Base-by-base conservation (phyloP, 176 grass and related monocot genomes). In the Lolium multiflorum region DNA sequence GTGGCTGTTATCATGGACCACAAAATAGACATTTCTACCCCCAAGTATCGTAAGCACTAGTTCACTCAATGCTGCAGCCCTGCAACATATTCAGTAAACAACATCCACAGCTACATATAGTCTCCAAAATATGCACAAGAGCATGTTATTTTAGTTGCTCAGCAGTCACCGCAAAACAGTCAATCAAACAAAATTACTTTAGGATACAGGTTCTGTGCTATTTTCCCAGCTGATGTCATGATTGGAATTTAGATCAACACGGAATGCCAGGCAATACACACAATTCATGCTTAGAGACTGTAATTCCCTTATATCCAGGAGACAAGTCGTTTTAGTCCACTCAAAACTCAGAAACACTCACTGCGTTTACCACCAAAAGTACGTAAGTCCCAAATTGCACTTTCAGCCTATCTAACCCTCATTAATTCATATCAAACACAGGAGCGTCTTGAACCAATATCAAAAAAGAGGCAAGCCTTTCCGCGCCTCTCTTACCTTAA, bases 401-500 rank as follows among this genome's bases (percentile, higher is more conserved):
- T 14, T 37, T 20, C 46, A 68, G 44, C 56, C 55, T 72, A 80
- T 80, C 67, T 63, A 50, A 22, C 47, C 17, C 63, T 25, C 4
- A 62, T 14, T 61, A 58, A 74, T 39, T 2, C n/a, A 58, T 38
- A 44, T 10, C 35, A 74, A 74, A 64, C 9, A 83, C 21, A n/a
- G 7, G 50, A 20, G 56, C 44, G 8, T 77, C 44, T 25, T 6
- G 11, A 43, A 82, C 21, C 18, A 50, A 55, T 47, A 82, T 14
- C 1, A 31, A 31, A 31, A 31, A 71, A 56, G 39, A 52, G 28
- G 15, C 0, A 38, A 43, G n/a, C 51, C 20, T 72, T 62, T 43
- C 55, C 9, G 8, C 14, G 12, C 28, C 11, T 57, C 81, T 46
- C 26, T 83, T 91, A 95, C 93, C 93, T 93, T 48, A 89, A 87